phyloP scores from a whole-genome alignment of 805 yeast genomes.

The Naumovozyma dairenensis region DNA sequence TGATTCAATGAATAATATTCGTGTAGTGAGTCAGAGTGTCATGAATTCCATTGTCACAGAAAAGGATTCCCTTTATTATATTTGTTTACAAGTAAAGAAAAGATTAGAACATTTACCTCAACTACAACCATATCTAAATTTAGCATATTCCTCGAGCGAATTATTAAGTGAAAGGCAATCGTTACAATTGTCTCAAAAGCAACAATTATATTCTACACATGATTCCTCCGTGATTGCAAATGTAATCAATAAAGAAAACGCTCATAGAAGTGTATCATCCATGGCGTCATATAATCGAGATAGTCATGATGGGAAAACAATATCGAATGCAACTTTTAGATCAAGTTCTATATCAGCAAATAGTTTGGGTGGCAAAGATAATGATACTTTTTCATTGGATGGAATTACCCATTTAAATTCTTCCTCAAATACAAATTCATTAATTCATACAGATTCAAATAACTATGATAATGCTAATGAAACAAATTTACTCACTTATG shows the following conservation, averaged over 20 bases:
- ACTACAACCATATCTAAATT: slow-evolving; percentile 54
- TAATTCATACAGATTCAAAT: slow-evolving; percentile 5
- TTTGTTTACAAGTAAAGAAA: slow-evolving; percentile 47
- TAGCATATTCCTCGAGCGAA: slow-evolving; percentile 60
- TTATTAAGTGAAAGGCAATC: slow-evolving; percentile 67
- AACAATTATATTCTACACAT: slow-evolving; percentile 15
- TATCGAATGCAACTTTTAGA: slow-evolving; percentile 20
- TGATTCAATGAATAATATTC: slow-evolving; percentile 1
- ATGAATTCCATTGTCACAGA: slow-evolving; percentile 58
- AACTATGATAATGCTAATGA: slow-evolving; percentile 20
- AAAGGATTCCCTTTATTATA: slow-evolving; percentile 59
- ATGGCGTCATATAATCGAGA: slow-evolving; percentile 10
- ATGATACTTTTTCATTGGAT: slow-evolving; percentile 24
- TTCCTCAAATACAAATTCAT: slow-evolving; percentile 12
- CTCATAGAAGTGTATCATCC: slow-evolving; percentile 16
- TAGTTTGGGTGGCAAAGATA: slow-evolving; percentile 28
- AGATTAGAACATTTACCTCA: slow-evolving; percentile 53
- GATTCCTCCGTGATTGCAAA: too few relatives aligned
- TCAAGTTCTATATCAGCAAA: slow-evolving; percentile 29
- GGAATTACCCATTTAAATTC: slow-evolving; percentile 21
- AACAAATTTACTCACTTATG: slow-evolving; percentile 43
- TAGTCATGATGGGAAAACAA: slow-evolving; percentile 11
- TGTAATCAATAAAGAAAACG: too few relatives aligned
- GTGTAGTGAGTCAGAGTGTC: slow-evolving; percentile 28
- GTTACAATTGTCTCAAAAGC: slow-evolving; percentile 33